A percentile compares a stretch with the other conserved stretches of the same genome.
These are phyloP conservation scores for Blastobotrys ciferrii DNA, from an alignment of 1,139 yeast genomes.

Conservation along the genomic window DNA sequence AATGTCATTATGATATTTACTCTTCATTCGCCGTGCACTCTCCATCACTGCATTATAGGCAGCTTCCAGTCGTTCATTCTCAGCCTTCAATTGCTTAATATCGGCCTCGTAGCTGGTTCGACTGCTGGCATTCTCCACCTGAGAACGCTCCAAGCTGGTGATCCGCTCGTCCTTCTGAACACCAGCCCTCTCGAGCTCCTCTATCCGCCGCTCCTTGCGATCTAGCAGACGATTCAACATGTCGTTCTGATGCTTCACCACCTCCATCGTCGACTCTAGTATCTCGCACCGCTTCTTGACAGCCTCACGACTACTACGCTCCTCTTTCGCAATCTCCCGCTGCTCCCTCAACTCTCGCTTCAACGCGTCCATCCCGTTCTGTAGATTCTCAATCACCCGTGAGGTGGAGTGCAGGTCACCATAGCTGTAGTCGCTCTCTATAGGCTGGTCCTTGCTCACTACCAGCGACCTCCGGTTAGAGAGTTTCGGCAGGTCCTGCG, in stretches of 20 bases:
- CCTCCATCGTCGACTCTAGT: constrained; percentile 27
- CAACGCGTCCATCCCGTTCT: constrained; percentile 28
- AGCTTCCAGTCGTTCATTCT: constrained; percentile 24
- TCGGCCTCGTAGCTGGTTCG: constrained; percentile 14
- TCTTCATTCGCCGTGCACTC: constrained; percentile 24
- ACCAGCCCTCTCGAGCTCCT: constrained; percentile 24
- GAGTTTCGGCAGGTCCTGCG: constrained; percentile 24
- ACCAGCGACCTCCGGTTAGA: constrained; percentile 10
- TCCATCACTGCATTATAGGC: constrained; percentile 27
- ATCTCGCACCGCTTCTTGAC: constrained; percentile 28
- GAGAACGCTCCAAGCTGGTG: constrained; percentile 14
- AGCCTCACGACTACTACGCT: constrained; percentile 26
- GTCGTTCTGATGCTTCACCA: constrained; percentile 31
- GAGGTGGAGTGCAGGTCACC: constrained; percentile 23
- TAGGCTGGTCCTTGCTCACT: background rate
- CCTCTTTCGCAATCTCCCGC: constrained; percentile 28
- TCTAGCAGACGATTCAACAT: constrained; percentile 28
- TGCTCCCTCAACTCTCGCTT: constrained; percentile 29
- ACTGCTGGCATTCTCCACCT: constrained; percentile 5
- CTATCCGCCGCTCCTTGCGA: constrained; percentile 32
- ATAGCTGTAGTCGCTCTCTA: constrained; percentile 2
- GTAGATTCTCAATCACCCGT: constrained; percentile 31
- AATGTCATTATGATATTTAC: constrained; percentile 23
- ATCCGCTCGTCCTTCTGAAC: constrained; percentile 17
- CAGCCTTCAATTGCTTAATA: constrained; percentile 20